phyloP scores from a whole-genome alignment of 148 eudicot species.

The Nyssa sinensis region DNA sequence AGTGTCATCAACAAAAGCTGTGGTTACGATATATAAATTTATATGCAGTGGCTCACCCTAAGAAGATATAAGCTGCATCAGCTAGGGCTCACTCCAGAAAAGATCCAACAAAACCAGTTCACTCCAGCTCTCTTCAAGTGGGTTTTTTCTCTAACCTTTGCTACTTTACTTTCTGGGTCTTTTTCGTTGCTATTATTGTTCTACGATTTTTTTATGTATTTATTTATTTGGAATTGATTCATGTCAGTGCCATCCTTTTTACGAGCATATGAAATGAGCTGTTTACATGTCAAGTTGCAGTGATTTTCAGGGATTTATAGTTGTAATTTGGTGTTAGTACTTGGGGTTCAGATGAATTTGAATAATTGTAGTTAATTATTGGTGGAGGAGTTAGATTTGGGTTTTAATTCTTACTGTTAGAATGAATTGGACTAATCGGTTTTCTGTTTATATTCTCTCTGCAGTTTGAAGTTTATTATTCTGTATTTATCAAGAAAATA shows the following conservation, averaged over 20 bases:
- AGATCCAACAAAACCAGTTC: constrained; percentile 32
- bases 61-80: constrained; percentile 56
- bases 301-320: neutral
- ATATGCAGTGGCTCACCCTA: neutral
- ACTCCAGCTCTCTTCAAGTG: constrained; percentile 34
- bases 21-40: neutral
- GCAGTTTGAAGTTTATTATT: too few species aligned
- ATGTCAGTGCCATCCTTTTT: neutral
- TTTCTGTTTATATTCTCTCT: too few species aligned
- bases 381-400: too few species aligned
- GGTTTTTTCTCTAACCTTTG: constrained; percentile 5
- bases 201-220: neutral
- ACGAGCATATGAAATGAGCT: neutral
- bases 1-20: too few species aligned
- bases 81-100: constrained; percentile 66
- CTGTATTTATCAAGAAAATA: too few species aligned
- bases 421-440: too few species aligned
- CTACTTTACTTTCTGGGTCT: neutral
- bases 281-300: neutral
- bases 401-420: too few species aligned
- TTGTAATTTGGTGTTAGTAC: neutral
- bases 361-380: too few species aligned
- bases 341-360: too few species aligned
- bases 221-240: neutral
- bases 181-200: too few species aligned